These are phyloP conservation scores for Serendipita sp. DNA, from an alignment of 768 basidiomycete genomes.

Conservation along the genomic window DNA sequence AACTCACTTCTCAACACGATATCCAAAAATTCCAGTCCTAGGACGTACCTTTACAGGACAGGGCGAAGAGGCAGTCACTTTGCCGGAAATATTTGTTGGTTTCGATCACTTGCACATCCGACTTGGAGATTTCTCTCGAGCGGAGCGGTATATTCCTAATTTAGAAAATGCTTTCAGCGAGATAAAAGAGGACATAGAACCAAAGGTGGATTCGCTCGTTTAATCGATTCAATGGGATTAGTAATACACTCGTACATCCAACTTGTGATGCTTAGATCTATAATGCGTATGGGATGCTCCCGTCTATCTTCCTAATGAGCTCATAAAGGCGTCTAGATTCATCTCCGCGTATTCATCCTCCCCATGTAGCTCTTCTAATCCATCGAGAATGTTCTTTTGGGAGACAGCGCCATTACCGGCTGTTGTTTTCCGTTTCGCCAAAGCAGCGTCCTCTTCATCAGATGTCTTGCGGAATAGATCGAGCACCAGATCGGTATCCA, in stretches of 20 bases:
- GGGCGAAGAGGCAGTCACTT: neutral
- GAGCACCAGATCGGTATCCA: constrained; percentile 94
- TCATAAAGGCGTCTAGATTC: constrained; percentile 78
- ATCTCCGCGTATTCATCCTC: constrained; percentile 87
- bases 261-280: too few relatives aligned
- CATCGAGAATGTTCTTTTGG: constrained; percentile 75
- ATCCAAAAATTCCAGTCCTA: constrained; percentile 60
- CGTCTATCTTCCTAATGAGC: constrained; percentile 42
- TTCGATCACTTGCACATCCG: neutral
- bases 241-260: too few relatives aligned
- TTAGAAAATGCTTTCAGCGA: neutral
- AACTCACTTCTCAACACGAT: constrained; percentile 90
- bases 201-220: neutral
- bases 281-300: too few relatives aligned
- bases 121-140: neutral
- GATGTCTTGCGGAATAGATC: constrained; percentile 79
- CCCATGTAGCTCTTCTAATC: constrained; percentile 77
- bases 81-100: neutral
- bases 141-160: neutral
- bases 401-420: constrained; percentile 40
- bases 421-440: constrained; percentile 38
- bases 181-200: neutral
- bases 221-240: neutral
- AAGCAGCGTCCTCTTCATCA: constrained; percentile 50
- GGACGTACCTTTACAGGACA: neutral